Evolutionary conservation across 1,284 basidiomycete genomes (phyloP).

Genomic region (Retiboletus fuscus): DNA sequence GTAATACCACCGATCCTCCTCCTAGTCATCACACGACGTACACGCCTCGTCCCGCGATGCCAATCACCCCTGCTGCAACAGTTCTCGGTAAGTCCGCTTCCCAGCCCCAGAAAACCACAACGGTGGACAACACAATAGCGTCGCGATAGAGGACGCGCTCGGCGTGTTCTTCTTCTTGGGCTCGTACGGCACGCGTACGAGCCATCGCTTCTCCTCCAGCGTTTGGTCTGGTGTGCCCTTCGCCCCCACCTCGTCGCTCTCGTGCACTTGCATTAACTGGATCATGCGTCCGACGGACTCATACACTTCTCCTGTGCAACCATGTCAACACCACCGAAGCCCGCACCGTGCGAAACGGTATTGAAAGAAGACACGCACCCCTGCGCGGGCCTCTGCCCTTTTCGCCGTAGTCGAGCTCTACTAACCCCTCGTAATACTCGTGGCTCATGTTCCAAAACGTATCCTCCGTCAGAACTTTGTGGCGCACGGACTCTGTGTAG

Average conservation of each 20-base stretch:
- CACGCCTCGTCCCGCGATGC: too few relatives aligned
- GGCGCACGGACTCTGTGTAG: constrained; percentile 33
- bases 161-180: constrained; percentile 16
- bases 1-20: too few relatives aligned
- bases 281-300: constrained; percentile 42
- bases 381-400: constrained; percentile 26
- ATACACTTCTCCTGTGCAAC: constrained; percentile 41
- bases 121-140: constrained; percentile 44
- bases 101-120: constrained; percentile 59
- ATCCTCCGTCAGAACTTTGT: constrained; percentile 28
- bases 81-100: constrained; percentile 22
- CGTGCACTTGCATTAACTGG: constrained; percentile 32
- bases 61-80: constrained; percentile 33
- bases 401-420: constrained; percentile 33
- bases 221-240: constrained; percentile 25
- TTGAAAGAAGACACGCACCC: constrained; percentile 25
- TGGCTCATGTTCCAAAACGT: constrained; percentile 34
- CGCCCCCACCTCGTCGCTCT: constrained; percentile 1
- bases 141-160: constrained; percentile 24
- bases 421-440: constrained; percentile 37
- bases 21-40: too few relatives aligned
- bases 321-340: neutral
- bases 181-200: constrained; percentile 17
- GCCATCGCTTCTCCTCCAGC: constrained; percentile 23
- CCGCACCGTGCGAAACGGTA: neutral